Base-by-base conservation (phyloP, 352 stramenopile species). In the Globisporangium megalacanthum region DNA sequence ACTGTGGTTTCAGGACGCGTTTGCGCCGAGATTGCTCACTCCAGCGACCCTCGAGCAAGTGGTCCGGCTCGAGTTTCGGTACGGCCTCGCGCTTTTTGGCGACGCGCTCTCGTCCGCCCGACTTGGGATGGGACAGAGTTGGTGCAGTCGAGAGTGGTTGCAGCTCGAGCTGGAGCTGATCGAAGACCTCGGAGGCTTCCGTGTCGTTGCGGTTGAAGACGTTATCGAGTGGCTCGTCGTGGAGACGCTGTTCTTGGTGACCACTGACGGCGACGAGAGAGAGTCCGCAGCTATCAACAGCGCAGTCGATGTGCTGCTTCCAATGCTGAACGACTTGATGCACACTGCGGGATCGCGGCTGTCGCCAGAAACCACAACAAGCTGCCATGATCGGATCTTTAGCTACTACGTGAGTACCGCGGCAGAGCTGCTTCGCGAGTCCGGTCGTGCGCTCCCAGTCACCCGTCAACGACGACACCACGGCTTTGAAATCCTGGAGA, bases 41-140 rank as follows among this genome's bases (percentile, higher is more conserved):
- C 55, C 47, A 15, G 20, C 48, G 1, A 41, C 19, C 5, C 44
- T 61, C 4, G 41, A 48, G 39, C 46, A 22, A 6, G 7, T 61
- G 14, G 6, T 65, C 15, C 13, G 29, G 19, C n/a, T 57, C n/a
- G 55, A 67, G 49, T 58, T 67, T n/a, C 61, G 61, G 7, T 63
- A 56, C 15, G 61, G 49, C 15, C 35, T 54, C 33, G 17, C 47
- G 25, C 14, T 67, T 4, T 63, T 67, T 52, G 29, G 61, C 10
- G 46, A 47, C 19, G 29, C 56, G 20, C 37, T 39, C 7, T 39
- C 35, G 35, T 39, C 19, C 1, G 44, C 44, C 22, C 8, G 3
- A 15, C 19, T 31, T 1, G 8, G 13, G 6, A 31, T 7, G 6
- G 44, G 22, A 3, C 22, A 13, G 44, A 25, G 19, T 7, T 6